Percentiles rank a stretch among this genome's conserved stretches.
Evolutionary conservation across 2,329 filamentous ascomycete species (phyloP).

Genomic region (Aspergillus udagawae): DNA sequence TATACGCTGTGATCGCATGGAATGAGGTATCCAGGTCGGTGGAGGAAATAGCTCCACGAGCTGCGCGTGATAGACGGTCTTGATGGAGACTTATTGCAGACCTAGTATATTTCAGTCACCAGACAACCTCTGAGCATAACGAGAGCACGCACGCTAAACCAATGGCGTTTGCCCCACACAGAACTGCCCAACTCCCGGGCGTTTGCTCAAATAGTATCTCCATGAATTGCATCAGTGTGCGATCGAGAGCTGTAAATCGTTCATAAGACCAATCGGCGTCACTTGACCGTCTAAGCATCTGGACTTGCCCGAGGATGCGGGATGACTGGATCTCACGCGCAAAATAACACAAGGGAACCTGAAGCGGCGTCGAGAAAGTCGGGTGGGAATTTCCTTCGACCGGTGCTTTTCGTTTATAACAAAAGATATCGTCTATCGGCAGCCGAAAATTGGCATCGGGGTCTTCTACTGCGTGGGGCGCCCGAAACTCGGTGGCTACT

Average conservation of each 20-base stretch:
- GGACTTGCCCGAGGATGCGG: constrained; percentile 2
- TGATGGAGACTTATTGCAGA: neutral
- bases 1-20: neutral
- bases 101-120: neutral
- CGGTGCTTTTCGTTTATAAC: too few relatives aligned
- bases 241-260: neutral
- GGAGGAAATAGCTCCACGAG: neutral
- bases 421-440: constrained; percentile 1
- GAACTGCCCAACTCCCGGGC: neutral
- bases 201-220: neutral
- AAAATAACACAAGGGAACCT: constrained; percentile 5
- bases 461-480: constrained; percentile 3
- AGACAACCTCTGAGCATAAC: neutral
- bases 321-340: constrained; percentile 2
- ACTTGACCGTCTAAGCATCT: neutral
- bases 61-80: neutral
- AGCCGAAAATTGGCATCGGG: neutral
- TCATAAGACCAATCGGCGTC: neutral
- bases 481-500: neutral
- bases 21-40: neutral
- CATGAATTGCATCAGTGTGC: neutral
- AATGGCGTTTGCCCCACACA: constrained; percentile 1
- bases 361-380: neutral
- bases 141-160: neutral
- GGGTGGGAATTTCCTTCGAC: neutral